phyloP scores from a whole-genome alignment of 345 rosid genomes.

The Linum trigynum region DNA sequence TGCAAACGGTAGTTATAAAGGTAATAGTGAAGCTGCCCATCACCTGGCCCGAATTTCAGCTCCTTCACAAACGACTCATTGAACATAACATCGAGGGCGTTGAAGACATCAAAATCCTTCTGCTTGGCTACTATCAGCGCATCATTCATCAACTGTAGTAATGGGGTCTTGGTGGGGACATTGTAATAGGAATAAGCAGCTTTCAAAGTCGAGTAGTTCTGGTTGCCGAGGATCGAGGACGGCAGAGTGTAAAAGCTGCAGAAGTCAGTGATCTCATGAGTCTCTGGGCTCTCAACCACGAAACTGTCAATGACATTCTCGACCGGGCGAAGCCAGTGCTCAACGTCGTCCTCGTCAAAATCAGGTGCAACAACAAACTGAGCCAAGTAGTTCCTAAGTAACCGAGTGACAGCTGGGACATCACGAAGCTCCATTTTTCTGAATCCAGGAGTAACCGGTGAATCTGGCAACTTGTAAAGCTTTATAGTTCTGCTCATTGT shows the following conservation, averaged over 20 bases:
- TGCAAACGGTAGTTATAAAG: conserved; percentile 67
- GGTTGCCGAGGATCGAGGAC: conserved; percentile 85
- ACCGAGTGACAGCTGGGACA: conserved; percentile 74
- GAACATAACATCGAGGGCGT: conserved; percentile 88
- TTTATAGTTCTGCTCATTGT: conserved; percentile 94
- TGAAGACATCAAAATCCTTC: conserved; percentile 81
- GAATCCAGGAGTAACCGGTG: conserved; percentile 76
- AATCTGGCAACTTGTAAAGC: conserved; percentile 68
- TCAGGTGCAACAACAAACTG: conserved; percentile 81
- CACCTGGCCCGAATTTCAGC: conserved; percentile 88
- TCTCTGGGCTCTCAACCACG: conserved; percentile 78
- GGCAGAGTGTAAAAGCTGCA: conserved; percentile 98
- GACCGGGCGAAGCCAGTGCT: conserved; percentile 88
- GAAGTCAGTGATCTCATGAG: conserved; percentile 77
- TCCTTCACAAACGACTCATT: conserved; percentile 84
- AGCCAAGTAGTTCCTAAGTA: conserved; percentile 61
- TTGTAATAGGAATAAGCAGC: conserved; percentile 96
- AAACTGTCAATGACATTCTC: conserved; percentile 73
- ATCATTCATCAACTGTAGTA: conserved; percentile 91
- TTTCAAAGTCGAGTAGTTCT: conserved; percentile 55
- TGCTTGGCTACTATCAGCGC: conserved; percentile 69
- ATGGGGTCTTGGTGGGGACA: conserved; percentile 66
- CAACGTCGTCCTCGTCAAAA: conserved; percentile 74
- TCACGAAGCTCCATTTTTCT: conserved; percentile 79
- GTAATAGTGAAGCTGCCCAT: conserved; percentile 89